Percentiles rank a stretch among this genome's conserved stretches.
These are phyloP conservation scores for Ampelomyces quisqualis DNA, from an alignment of 2,329 filamentous ascomycete genomes.

Conservation along the genomic window DNA sequence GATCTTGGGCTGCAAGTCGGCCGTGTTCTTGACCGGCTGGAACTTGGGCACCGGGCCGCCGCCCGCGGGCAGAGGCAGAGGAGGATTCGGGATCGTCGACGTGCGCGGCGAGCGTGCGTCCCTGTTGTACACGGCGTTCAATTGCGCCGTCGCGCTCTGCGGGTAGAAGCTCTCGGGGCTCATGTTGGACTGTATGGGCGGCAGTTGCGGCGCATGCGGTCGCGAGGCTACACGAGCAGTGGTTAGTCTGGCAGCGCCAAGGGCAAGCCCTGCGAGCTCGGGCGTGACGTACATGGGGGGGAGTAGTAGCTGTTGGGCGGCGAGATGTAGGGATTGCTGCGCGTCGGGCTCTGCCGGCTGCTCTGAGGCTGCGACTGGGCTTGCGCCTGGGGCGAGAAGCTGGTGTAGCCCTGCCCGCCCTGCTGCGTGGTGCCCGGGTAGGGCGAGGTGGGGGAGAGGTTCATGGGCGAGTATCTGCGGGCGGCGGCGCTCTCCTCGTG, in stretches of 20 bases:
- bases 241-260: slow-evolving; percentile 25
- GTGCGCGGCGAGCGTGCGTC: slow-evolving; percentile 54
- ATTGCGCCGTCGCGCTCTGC: slow-evolving; percentile 66
- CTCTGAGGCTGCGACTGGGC: slow-evolving; percentile 20
- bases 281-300: slow-evolving; percentile 53
- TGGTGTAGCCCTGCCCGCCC: slow-evolving; percentile 44
- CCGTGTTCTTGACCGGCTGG: slow-evolving; percentile 69
- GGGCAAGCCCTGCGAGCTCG: slow-evolving; percentile 5
- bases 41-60: slow-evolving; percentile 84
- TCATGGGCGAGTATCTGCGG: slow-evolving; percentile 95
- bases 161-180: slow-evolving; percentile 70
- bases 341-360: slow-evolving; percentile 78
- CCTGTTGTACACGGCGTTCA: slow-evolving; percentile 66
- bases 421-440: slow-evolving; percentile 67
- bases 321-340: slow-evolving; percentile 61
- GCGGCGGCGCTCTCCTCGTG: slow-evolving; percentile 78
- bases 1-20: slow-evolving; percentile 78
- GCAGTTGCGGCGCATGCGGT: slow-evolving; percentile 67
- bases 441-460: slow-evolving; percentile 77
- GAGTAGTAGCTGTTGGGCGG: slow-evolving; percentile 61
- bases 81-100: slow-evolving; percentile 47
- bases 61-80: slow-evolving; percentile 47
- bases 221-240: slow-evolving; percentile 41
- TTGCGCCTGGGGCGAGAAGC: slow-evolving; percentile 46
- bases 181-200: slow-evolving; percentile 71